Evolutionary conservation across 2,329 filamentous ascomycete species (phyloP).

Genomic region (Fusarium continuum): DNA sequence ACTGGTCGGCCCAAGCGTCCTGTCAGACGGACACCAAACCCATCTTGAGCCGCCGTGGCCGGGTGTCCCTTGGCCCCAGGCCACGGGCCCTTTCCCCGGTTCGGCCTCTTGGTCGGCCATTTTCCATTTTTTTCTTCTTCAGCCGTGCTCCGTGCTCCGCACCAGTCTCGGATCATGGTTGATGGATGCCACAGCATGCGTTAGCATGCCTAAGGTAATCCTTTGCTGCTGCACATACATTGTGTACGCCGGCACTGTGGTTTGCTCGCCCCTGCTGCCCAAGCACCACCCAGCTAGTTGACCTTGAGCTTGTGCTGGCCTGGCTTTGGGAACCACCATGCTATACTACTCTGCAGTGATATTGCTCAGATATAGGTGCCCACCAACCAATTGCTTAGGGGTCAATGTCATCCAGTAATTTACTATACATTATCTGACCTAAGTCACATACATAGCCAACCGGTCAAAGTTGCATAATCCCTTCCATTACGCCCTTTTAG

Average conservation of each 20-base stretch:
- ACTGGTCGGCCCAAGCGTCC: slow-evolving; percentile 40
- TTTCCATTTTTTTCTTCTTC: slow-evolving; percentile 36
- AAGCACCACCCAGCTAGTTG: background rate
- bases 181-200: slow-evolving; percentile 11
- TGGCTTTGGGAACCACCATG: background rate
- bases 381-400: background rate
- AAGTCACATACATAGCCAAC: background rate
- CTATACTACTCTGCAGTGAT: slow-evolving; percentile 5
- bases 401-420: too few species aligned
- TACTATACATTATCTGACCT: too few species aligned
- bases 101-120: slow-evolving; percentile 42
- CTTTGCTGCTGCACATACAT: background rate
- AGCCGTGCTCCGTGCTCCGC: slow-evolving; percentile 27
- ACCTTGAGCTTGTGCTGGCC: slow-evolving; percentile 1
- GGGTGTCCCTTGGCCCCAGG: slow-evolving; percentile 20
- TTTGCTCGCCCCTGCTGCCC: background rate
- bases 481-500: background rate
- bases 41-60: slow-evolving; percentile 33
- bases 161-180: slow-evolving; percentile 26
- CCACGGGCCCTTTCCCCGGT: slow-evolving; percentile 36
- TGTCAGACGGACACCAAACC: slow-evolving; percentile 40
- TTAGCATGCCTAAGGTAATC: slow-evolving; percentile 5
- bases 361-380: slow-evolving; percentile 6
- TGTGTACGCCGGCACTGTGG: background rate
- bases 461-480: slow-evolving; percentile 4